Evolutionary conservation across 148 eudicot species (phyloP), one percentile per base, ranked within the genome.

Genomic region (Rhododendron simsii): DNA sequence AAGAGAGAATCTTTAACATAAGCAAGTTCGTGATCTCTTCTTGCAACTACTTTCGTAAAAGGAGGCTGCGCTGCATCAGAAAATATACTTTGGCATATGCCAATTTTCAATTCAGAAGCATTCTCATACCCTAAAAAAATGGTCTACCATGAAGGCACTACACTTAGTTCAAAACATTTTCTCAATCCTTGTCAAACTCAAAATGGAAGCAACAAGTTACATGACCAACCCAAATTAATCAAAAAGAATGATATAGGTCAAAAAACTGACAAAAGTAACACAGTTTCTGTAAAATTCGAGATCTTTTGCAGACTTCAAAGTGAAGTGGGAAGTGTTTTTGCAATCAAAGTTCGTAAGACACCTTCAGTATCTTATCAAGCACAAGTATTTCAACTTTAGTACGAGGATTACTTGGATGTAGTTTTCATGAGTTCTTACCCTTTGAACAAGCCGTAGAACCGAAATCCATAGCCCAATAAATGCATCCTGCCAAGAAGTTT

Each of bases 391-490:
- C 20, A 26, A 30, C 37, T 59, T 11, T 45, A 47, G 44, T n/a
- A 14, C 47, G 20, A 79, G n/a, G 16, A 37, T 73, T 71, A 79
- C 41, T 83, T 80, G 61, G 53, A 82, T 28, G 51, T 21, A 39
- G 26, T 10, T 21, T 75, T 10, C 76, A 78, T 41, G 80, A 85
- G 79, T 37, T 45, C 91, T 87, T 86, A 97, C 99, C 94, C 99
- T 93, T 85, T 97, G 98, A 86, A 95, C 96, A 91, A 97, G 98
- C 65, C 99, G 94, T 83, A 97, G 79, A 85, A 92, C 94, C 48
- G 99, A 92, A 90, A 95, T 90, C 98, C 98, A 97, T 76, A 97
- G 87, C 83, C 93, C 98, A 63, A 93, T 91, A 85, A 97, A 95
- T 21, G 98, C 88, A 81, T 97, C 99, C 82, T 93, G 93, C 99